phyloP scores from a whole-genome alignment of 177 flowering plant species.

The Vitis hybrid region DNA sequence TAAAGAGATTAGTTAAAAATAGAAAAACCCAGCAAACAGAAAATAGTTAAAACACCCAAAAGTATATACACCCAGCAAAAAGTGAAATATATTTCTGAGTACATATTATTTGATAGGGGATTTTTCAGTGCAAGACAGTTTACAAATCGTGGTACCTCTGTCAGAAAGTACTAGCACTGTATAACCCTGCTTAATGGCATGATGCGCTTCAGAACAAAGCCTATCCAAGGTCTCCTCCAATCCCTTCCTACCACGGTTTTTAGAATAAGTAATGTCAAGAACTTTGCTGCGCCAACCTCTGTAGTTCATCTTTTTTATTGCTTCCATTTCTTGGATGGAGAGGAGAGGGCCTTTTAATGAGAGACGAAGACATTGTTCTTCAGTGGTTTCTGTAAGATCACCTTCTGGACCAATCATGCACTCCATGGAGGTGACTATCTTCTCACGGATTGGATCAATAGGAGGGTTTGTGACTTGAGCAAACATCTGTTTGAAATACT shows the following conservation, averaged over 20 bases:
- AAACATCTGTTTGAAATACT: conserved; percentile 99
- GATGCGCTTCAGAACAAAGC: conserved; percentile 80
- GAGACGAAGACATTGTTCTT: conserved; percentile 90
- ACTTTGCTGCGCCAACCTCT: conserved; percentile 94
- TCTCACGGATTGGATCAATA: conserved; percentile 98
- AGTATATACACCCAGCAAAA: too few species aligned
- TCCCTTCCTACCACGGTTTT: conserved; percentile 73
- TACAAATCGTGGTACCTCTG: conserved; percentile 57
- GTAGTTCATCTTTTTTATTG: conserved; percentile 86
- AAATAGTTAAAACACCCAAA: too few species aligned
- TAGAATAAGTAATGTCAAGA: conserved; percentile 86
- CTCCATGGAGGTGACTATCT: conserved; percentile 98
- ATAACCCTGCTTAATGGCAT: conserved; percentile 87
- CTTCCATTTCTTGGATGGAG: conserved; percentile 84
- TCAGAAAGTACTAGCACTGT: conserved; percentile 89
- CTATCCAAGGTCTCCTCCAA: conserved; percentile 91
- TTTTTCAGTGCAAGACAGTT: neutral
- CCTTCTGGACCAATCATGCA: conserved; percentile 99
- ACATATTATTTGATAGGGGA: neutral
- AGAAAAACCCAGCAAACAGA: too few species aligned
- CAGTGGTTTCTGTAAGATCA: conserved; percentile 92
- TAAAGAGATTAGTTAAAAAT: neutral
- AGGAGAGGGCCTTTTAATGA: conserved; percentile 90
- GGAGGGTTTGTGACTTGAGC: conserved; percentile 99
- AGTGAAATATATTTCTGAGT: too few species aligned